These are phyloP conservation scores for Trametes maxima DNA, from an alignment of 768 basidiomycete species.

Conservation along the genomic window DNA sequence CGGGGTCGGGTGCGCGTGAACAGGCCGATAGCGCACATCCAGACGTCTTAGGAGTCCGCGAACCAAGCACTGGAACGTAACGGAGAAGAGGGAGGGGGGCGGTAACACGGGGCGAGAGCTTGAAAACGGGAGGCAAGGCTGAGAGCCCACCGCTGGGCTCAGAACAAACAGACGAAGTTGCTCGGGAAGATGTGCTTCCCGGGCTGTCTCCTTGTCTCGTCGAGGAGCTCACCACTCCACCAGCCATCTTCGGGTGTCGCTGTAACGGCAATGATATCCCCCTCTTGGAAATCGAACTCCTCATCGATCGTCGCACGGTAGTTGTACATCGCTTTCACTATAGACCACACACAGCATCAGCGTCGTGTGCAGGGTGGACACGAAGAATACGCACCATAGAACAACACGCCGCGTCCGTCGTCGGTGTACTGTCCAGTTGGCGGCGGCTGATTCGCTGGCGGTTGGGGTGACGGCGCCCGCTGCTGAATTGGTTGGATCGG, in stretches of 20 bases:
- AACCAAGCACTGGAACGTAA: background rate
- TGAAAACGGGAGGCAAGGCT: background rate
- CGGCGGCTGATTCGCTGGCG: constrained; percentile 34
- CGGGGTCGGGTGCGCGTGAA: background rate
- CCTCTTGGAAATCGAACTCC: constrained; percentile 95
- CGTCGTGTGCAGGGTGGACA: background rate
- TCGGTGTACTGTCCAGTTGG: constrained; percentile 83
- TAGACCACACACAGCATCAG: background rate
- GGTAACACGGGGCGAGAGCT: background rate
- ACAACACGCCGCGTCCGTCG: constrained; percentile 78
- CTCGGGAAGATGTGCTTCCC: constrained; percentile 85
- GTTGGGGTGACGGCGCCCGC: constrained; percentile 56
- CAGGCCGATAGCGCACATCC: background rate
- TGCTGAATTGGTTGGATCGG: constrained; percentile 16
- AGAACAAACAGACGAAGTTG: constrained; percentile 85
- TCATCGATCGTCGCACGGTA: constrained; percentile 84
- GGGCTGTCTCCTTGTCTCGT: constrained; percentile 67
- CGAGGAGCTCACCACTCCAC: constrained; percentile 93
- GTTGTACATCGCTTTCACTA: constrained; percentile 90
- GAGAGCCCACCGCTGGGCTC: constrained; percentile 6
- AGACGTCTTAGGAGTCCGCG: background rate
- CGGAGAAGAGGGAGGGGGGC: background rate
- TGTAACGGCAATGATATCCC: constrained; percentile 95
- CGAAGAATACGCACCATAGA: constrained; percentile 68
- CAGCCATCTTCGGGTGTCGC: constrained; percentile 95